Percentiles rank a stretch among this genome's conserved stretches.
These are phyloP conservation scores for Nectriaceae sp. DNA, from an alignment of 2,329 filamentous ascomycete species.

Conservation along the genomic window DNA sequence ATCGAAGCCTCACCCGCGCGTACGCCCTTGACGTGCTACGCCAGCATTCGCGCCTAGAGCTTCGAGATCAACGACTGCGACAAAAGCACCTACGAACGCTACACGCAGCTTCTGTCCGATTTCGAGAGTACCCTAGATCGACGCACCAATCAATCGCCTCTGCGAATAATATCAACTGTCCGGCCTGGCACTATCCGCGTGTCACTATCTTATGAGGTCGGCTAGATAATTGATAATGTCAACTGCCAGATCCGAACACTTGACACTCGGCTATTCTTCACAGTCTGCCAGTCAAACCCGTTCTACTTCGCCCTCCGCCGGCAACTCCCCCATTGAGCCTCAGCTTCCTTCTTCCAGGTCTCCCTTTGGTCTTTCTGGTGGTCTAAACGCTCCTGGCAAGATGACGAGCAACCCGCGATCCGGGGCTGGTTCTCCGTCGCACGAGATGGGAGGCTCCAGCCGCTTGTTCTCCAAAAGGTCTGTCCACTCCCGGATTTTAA, in stretches of 20 bases:
- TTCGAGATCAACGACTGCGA: background rate
- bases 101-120: background rate
- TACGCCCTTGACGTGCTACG: slow-evolving; percentile 15
- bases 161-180: slow-evolving; percentile 30
- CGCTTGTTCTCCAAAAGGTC: slow-evolving; percentile 93
- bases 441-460: slow-evolving; percentile 73
- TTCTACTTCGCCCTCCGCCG: slow-evolving; percentile 78
- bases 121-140: background rate
- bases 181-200: slow-evolving; percentile 26
- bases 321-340: slow-evolving; percentile 78
- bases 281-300: slow-evolving; percentile 68
- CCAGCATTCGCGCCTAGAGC: too few species aligned
- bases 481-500: slow-evolving; percentile 35
- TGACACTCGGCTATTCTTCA: slow-evolving; percentile 80
- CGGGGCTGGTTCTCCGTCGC: slow-evolving; percentile 93
- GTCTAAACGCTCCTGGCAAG: slow-evolving; percentile 59
- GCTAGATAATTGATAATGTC: slow-evolving; percentile 89
- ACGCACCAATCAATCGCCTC: slow-evolving; percentile 2
- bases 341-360: slow-evolving; percentile 66
- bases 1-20: slow-evolving; percentile 14
- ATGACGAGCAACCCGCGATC: slow-evolving; percentile 68
- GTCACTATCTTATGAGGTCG: slow-evolving; percentile 46
- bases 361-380: slow-evolving; percentile 69
- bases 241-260: slow-evolving; percentile 81
- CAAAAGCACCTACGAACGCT: background rate